phyloP scores from a whole-genome alignment of 1,139 yeast species.

The Magnusiomyces tetraspermus region DNA sequence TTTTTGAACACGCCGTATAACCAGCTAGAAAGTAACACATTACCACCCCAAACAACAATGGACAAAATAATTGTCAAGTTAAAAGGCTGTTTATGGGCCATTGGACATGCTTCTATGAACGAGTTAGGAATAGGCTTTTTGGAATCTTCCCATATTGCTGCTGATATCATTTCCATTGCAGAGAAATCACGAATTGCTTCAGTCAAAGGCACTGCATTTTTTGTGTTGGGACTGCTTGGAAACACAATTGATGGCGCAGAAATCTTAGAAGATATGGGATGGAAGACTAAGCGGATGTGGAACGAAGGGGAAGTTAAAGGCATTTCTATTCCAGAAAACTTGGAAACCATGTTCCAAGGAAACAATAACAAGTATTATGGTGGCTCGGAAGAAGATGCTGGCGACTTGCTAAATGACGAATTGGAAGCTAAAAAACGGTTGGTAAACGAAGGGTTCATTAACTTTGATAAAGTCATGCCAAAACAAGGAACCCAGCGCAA shows the following conservation, averaged over 20 bases:
- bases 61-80: conserved; percentile 35
- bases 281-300: conserved; percentile 41
- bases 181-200: conserved; percentile 50
- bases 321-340: conserved; percentile 24
- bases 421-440: not conserved
- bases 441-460: not conserved
- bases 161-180: conserved; percentile 46
- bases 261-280: conserved; percentile 70
- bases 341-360: conserved; percentile 15
- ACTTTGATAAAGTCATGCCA: not conserved
- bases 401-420: not conserved
- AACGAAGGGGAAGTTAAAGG: conserved; percentile 28
- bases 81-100: conserved; percentile 78
- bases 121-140: conserved; percentile 55
- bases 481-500: not conserved
- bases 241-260: conserved; percentile 73
- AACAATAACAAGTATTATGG: too few species aligned
- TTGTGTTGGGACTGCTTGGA: conserved; percentile 65
- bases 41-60: too few species aligned
- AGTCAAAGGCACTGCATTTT: conserved; percentile 67
- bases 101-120: conserved; percentile 70
- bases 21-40: conserved; percentile 18
- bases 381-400: not conserved
- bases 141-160: conserved; percentile 51
- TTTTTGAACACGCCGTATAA: conserved; percentile 7